Percentiles rank a stretch among this genome's conserved stretches.
Conservation (phyloP, 768 basidiomycete genomes). For the Chalciporus pseudorubinellus region DNA sequence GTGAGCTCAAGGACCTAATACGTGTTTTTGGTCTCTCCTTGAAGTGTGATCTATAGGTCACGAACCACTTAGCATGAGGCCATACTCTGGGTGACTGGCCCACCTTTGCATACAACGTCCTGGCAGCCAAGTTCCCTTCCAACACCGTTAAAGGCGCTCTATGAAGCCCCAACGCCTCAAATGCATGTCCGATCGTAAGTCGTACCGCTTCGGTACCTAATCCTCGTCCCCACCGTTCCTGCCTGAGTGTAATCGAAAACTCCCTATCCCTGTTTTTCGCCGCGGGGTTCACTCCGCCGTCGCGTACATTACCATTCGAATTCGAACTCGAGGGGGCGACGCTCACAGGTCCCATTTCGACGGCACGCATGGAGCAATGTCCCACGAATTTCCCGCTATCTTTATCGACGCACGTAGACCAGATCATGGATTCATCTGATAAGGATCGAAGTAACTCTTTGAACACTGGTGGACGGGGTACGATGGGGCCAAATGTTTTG, state of each 20-base stretch:
- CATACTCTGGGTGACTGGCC: too few relatives aligned
- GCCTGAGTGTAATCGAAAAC: constrained; percentile 22
- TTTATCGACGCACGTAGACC: constrained; percentile 18
- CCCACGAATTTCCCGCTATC: constrained; percentile 21
- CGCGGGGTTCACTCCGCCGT: background rate
- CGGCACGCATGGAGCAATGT: constrained; percentile 1
- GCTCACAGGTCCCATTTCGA: background rate
- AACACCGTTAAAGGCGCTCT: constrained; percentile 36
- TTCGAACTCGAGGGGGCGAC: background rate
- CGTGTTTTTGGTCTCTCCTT: too few relatives aligned
- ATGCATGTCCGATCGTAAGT: constrained; percentile 37
- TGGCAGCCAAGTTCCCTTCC: constrained; percentile 34
- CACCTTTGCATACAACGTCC: constrained; percentile 35
- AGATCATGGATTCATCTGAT: constrained; percentile 16
- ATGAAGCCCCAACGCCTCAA: constrained; percentile 35
- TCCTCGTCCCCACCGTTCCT: constrained; percentile 32
- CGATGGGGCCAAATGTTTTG: constrained; percentile 18
- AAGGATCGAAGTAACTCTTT: constrained; percentile 8
- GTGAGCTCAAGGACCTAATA: too few relatives aligned
- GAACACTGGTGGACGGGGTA: constrained; percentile 16
- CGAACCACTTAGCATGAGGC: too few relatives aligned
- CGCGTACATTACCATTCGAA: too few relatives aligned
- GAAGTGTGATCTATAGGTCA: too few relatives aligned
- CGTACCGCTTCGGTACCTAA: constrained; percentile 34
- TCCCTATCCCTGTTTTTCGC: constrained; percentile 27